Conservation (phyloP, 2,329 filamentous ascomycete species). For the Whalleya microplaca region DNA sequence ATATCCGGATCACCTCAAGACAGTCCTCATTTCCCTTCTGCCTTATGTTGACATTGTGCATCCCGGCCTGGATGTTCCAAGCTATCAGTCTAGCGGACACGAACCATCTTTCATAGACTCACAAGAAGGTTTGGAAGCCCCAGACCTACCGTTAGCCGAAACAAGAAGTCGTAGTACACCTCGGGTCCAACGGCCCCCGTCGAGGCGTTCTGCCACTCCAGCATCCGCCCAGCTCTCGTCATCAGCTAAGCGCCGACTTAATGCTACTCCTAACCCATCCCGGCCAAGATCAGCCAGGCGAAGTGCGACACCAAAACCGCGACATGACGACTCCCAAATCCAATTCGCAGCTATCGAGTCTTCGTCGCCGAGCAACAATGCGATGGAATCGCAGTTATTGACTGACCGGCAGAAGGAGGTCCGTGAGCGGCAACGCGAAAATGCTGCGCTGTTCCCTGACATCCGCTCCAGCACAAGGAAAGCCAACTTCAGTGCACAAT, state of each 20-base stretch:
- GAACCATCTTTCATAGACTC: constrained; percentile 51
- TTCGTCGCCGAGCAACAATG: constrained; percentile 52
- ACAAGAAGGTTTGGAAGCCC: constrained; percentile 48
- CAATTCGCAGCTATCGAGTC: constrained; percentile 73
- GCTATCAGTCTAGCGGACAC: constrained; percentile 44
- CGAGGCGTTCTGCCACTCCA: constrained; percentile 38
- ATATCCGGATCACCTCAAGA: constrained; percentile 68
- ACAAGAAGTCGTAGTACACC: constrained; percentile 14
- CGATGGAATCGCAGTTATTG: constrained; percentile 70
- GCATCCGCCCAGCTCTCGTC: constrained; percentile 39
- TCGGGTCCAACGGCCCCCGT: constrained; percentile 26
- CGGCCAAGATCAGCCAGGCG: constrained; percentile 37
- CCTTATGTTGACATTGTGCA: constrained; percentile 53
- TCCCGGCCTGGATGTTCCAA: constrained; percentile 47
- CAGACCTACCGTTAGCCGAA: constrained; percentile 33
- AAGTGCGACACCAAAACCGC: constrained; percentile 57
- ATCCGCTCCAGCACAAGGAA: constrained; percentile 57
- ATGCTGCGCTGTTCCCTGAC: constrained; percentile 68
- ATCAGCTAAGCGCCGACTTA: constrained; percentile 30
- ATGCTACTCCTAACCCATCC: constrained; percentile 31
- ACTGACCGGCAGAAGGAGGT: constrained; percentile 83
- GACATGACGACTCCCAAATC: constrained; percentile 83
- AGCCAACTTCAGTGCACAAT: constrained; percentile 20
- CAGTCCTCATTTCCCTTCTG: constrained; percentile 64
- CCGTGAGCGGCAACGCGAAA: constrained; percentile 70